Evolutionary conservation across 768 basidiomycete genomes (phyloP).

Genomic region (Amanita pseudoporphyria): DNA sequence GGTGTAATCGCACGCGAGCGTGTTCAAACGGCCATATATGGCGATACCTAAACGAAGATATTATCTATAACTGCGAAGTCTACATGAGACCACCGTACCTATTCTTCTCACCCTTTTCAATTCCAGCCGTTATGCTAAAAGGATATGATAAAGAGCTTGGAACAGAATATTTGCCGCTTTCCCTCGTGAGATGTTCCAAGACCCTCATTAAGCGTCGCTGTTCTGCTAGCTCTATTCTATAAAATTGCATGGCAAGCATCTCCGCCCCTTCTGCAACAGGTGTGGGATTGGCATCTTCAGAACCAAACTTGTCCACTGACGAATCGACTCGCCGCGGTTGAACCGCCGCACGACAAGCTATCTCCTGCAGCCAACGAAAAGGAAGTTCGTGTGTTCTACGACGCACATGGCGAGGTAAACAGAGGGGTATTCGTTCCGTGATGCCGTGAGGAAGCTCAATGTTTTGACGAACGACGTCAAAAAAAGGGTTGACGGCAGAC

Average conservation of each 20-base stretch:
- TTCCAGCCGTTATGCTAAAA: constrained; percentile 90
- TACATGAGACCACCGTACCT: constrained; percentile 34
- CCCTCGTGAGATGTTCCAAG: constrained; percentile 82
- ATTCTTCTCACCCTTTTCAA: constrained; percentile 93
- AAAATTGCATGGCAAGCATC: constrained; percentile 86
- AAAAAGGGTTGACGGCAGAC: constrained; percentile 77
- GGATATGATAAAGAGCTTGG: constrained; percentile 39
- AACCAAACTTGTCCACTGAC: constrained; percentile 18
- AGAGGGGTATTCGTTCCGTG: constrained; percentile 77
- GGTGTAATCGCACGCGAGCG: constrained; percentile 70
- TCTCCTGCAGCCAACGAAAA: constrained; percentile 67
- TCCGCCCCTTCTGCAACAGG: constrained; percentile 64
- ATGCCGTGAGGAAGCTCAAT: constrained; percentile 66
- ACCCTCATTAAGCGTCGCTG: constrained; percentile 82
- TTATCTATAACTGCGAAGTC: not conserved
- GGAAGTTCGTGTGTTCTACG: constrained; percentile 67
- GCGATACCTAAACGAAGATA: constrained; percentile 52
- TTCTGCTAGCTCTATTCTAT: constrained; percentile 85
- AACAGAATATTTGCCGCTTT: constrained; percentile 27
- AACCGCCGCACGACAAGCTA: constrained; percentile 44
- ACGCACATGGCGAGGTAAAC: constrained; percentile 38
- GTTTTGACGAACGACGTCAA: constrained; percentile 88
- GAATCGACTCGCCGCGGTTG: constrained; percentile 13
- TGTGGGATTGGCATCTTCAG: constrained; percentile 19
- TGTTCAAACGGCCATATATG: constrained; percentile 99